Evolutionary conservation across 352 stramenopile species (phyloP).

Genomic region (Phytophthora fragariae): DNA sequence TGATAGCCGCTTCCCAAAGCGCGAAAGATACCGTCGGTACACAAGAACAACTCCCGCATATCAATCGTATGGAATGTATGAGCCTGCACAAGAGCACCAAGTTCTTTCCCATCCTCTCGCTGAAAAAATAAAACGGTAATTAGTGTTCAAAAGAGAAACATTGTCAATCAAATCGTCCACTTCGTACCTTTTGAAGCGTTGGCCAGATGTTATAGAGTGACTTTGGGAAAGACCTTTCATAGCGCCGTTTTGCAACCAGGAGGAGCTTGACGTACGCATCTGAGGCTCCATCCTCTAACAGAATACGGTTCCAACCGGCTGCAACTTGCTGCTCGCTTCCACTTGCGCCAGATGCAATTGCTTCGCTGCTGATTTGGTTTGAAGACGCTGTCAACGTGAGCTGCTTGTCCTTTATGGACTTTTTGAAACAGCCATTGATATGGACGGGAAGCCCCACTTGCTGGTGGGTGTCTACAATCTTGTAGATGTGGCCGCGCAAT

Average conservation of each 20-base stretch:
- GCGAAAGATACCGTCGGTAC: conserved; percentile 68
- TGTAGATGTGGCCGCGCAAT: conserved; percentile 70
- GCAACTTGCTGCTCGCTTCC: conserved; percentile 67
- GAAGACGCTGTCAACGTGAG: conserved; percentile 34
- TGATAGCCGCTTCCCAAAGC: conserved; percentile 63
- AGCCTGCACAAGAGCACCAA: conserved; percentile 56
- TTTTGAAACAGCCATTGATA: conserved; percentile 85
- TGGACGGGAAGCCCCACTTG: conserved; percentile 68
- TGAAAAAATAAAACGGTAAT: conserved; percentile 7
- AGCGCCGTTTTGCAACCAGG: conserved; percentile 54
- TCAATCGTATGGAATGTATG: conserved; percentile 54
- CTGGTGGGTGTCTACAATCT: conserved; percentile 60
- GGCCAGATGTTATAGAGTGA: conserved; percentile 78
- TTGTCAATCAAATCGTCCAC: neutral
- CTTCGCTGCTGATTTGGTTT: conserved; percentile 22
- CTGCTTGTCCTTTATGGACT: conserved; percentile 54
- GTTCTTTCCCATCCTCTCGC: conserved; percentile 30
- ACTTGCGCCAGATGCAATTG: conserved; percentile 20
- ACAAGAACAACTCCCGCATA: conserved; percentile 70
- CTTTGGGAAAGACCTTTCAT: conserved; percentile 48
- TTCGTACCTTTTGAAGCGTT: conserved; percentile 44
- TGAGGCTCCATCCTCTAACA: conserved; percentile 72
- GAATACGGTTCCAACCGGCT: conserved; percentile 72
- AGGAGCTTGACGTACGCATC: conserved; percentile 76
- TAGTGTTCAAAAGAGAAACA: conserved; percentile 2